Base-by-base conservation (phyloP, 768 basidiomycete species). In the Kwoniella dendrophila region DNA sequence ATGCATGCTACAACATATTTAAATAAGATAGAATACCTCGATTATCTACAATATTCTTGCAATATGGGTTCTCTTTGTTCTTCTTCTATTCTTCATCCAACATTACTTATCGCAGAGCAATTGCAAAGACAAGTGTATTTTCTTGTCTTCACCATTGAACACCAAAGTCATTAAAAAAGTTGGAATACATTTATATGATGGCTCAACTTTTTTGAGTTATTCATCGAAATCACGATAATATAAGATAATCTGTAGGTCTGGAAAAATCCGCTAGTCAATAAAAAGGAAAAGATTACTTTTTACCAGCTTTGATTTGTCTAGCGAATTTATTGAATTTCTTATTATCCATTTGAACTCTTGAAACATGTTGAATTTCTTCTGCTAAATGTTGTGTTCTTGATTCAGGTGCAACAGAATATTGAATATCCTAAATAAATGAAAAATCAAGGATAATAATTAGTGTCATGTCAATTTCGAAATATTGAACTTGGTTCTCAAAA, bases 271-370 rank as follows among this genome's bases (percentile, higher is more conserved):
- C n/a, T 8, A 51, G 18, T 49, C 29, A 26, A 6, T 26, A 22
- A 29, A 3, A 34, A 4, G 26, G 1, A 27, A 29, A 55, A 48
- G 52, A 45, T 32, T 54, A 51, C 27, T 38, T 53, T 30, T 59
- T 45, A 45, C 58, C 64, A 38, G 52, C 64, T 52, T 67, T 70
- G 59, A 74, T 63, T 56, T 70, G 68, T 61, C 73, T 60, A 5
- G 70, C 70, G 43, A 75, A 75, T 38, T 68, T 67, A 60, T 75
- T 75, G 66, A 75, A 75, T 45, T 75, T 75, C 49, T 54, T 63
- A 55, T 75, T 75, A 49, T 75, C 73, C 61, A 43, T 48, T 36
- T 71, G 69, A 40, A 73, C 59, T 47, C 67, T 64, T 2, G 65
- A 58, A 2, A 71, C 68, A 38, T 71, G 66, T 45, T 64, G 61